phyloP scores from a whole-genome alignment of 768 basidiomycete species.

The Chiua virens region DNA sequence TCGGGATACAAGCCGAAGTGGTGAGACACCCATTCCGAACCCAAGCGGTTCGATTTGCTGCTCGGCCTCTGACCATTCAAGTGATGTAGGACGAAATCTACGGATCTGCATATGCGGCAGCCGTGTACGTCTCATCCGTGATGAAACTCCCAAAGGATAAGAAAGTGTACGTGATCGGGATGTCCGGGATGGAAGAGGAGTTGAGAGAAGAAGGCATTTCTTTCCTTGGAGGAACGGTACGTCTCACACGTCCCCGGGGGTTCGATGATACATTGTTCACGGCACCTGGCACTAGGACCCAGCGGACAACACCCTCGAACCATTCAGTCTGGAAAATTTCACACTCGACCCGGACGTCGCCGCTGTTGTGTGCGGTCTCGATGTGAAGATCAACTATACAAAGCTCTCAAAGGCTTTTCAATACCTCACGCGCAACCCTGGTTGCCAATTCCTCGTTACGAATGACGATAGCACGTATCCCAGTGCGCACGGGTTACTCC shows the following conservation, averaged over 20 bases:
- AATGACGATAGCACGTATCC: constrained; percentile 95
- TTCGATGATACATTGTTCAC: not conserved
- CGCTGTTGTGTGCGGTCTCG: constrained; percentile 95
- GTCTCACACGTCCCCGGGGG: constrained; percentile 21
- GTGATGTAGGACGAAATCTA: constrained; percentile 88
- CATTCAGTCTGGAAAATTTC: constrained; percentile 70
- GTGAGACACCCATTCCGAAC: constrained; percentile 47
- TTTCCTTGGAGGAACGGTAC: constrained; percentile 82
- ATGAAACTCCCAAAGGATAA: constrained; percentile 87
- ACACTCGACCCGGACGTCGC: constrained; percentile 73
- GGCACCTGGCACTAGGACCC: constrained; percentile 63
- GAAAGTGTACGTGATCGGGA: constrained; percentile 95
- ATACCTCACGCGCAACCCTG: constrained; percentile 79
- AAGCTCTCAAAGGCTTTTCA: constrained; percentile 92
- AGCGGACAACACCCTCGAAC: constrained; percentile 70
- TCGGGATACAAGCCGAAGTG: constrained; percentile 81
- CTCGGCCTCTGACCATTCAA: not conserved
- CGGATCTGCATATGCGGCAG: constrained; percentile 88
- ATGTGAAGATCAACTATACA: constrained; percentile 85
- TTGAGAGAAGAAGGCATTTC: constrained; percentile 82
- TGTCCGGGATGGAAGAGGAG: constrained; percentile 91
- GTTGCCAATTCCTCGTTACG: constrained; percentile 83
- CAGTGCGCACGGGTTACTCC: constrained; percentile 65
- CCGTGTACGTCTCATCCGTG: constrained; percentile 84
- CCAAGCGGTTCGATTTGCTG: not conserved